Percentiles rank a stretch among this genome's conserved stretches.
Conservation (phyloP, 2,329 filamentous ascomycete genomes). For the Aureobasidium sp. region DNA sequence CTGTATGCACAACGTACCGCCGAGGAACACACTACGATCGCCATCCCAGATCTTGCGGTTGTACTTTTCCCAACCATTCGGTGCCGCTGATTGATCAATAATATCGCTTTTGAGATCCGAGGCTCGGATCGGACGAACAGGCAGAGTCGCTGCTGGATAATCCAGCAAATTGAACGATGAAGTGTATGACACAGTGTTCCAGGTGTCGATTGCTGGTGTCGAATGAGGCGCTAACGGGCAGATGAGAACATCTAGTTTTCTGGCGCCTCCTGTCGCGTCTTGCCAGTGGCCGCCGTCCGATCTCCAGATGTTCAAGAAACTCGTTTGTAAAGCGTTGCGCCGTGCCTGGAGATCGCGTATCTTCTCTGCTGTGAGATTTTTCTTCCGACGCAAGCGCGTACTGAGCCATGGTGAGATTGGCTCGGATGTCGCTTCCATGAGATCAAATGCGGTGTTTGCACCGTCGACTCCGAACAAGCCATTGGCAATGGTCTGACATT, state of each 20-base stretch:
- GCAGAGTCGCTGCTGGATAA: slow-evolving; percentile 52
- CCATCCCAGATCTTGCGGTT: slow-evolving; percentile 53
- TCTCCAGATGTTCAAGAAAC: slow-evolving; percentile 53
- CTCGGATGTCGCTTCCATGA: slow-evolving; percentile 50
- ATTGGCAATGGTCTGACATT: slow-evolving; percentile 51
- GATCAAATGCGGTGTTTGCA: slow-evolving; percentile 48
- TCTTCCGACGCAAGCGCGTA: slow-evolving; percentile 44
- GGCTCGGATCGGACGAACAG: slow-evolving; percentile 45
- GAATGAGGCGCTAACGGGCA: slow-evolving; percentile 59
- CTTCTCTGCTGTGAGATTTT: slow-evolving; percentile 41
- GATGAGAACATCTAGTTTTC: slow-evolving; percentile 50
- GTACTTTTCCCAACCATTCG: slow-evolving; percentile 53
- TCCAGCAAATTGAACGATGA: slow-evolving; percentile 56
- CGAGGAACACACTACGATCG: slow-evolving; percentile 48
- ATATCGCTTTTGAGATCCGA: slow-evolving; percentile 47
- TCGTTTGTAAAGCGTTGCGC: slow-evolving; percentile 46
- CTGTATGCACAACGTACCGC: slow-evolving; percentile 50
- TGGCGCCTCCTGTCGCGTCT: slow-evolving; percentile 12
- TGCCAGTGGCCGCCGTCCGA: slow-evolving; percentile 32
- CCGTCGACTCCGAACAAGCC: slow-evolving; percentile 55
- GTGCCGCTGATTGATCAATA: slow-evolving; percentile 20
- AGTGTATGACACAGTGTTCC: slow-evolving; percentile 57
- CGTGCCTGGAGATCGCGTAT: slow-evolving; percentile 48
- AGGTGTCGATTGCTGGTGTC: slow-evolving; percentile 54
- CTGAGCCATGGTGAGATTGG: slow-evolving; percentile 55